Percentiles rank a stretch among this genome's conserved stretches.
These are phyloP conservation scores for Colletotrichum cordylinicola DNA, from an alignment of 2,329 filamentous ascomycete genomes.

Conservation along the genomic window DNA sequence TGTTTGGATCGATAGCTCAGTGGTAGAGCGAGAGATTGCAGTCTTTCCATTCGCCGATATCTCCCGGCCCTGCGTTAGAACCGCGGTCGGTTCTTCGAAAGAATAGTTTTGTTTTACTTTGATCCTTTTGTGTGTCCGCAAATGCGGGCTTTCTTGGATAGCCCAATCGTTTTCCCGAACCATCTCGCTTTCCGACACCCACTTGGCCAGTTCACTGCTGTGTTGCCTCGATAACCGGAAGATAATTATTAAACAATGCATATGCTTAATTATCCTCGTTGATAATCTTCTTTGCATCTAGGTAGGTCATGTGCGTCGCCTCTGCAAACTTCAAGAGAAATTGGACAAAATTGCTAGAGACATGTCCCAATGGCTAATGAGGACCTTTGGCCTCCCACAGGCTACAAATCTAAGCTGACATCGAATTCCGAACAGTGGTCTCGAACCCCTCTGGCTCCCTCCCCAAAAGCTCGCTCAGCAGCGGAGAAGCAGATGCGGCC, in stretches of 20 bases:
- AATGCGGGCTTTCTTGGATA: neutral
- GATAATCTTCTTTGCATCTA: neutral
- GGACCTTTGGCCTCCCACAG: neutral
- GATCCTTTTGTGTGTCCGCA: neutral
- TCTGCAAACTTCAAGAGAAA: neutral
- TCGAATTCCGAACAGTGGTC: neutral
- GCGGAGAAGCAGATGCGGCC: neutral
- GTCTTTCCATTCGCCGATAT: neutral
- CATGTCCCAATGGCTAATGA: neutral
- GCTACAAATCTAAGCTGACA: neutral
- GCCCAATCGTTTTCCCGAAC: neutral
- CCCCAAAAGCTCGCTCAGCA: neutral
- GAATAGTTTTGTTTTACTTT: neutral
- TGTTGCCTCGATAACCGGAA: neutral
- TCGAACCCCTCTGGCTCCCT: neutral
- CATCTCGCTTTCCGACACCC: neutral
- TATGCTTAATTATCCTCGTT: neutral
- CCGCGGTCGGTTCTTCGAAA: neutral
- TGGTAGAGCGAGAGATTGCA: constrained; percentile 21
- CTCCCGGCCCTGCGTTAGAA: constrained; percentile 17
- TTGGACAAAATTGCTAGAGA: neutral
- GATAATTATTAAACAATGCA: accelerated
- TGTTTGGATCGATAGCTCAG: constrained; percentile 16
- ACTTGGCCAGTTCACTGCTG: neutral
- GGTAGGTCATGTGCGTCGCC: neutral